A percentile compares a stretch with the other conserved stretches of the same genome.
phyloP scores from a whole-genome alignment of 805 yeast species.

The Yarrowia bubula region DNA sequence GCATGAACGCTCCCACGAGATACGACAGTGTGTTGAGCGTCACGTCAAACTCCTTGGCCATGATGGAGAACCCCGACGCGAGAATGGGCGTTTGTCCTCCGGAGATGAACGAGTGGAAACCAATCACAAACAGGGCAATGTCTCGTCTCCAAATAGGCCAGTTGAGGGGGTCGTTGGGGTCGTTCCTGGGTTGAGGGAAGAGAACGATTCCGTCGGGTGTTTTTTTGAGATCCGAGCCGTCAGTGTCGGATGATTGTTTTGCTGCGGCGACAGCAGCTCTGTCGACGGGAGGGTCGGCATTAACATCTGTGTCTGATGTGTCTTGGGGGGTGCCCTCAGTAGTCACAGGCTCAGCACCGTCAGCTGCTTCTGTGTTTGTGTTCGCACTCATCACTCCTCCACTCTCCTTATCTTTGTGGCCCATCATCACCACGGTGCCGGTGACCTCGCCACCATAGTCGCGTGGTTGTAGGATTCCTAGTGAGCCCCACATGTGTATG shows the following conservation, averaged over 20 bases:
- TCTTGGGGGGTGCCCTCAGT: not conserved
- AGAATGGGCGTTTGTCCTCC: constrained; percentile 63
- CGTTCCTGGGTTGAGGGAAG: constrained; percentile 61
- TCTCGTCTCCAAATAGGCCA: constrained; percentile 65
- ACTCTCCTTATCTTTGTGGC: not conserved
- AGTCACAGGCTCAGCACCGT: constrained; percentile 28
- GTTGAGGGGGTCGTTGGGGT: constrained; percentile 63
- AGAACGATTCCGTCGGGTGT: constrained; percentile 51
- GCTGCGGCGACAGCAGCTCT: constrained; percentile 25
- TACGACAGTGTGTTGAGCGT: constrained; percentile 48
- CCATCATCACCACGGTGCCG: constrained; percentile 42
- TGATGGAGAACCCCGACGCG: constrained; percentile 52
- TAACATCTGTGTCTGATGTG: constrained; percentile 15
- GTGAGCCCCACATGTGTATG: constrained; percentile 19
- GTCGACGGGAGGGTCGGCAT: not conserved
- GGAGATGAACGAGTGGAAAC: constrained; percentile 56
- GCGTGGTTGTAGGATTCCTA: constrained; percentile 47
- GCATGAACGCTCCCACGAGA: constrained; percentile 59
- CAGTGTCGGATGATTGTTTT: constrained; percentile 27
- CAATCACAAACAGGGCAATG: constrained; percentile 51
- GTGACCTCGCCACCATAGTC: constrained; percentile 43
- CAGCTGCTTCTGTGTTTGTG: not conserved
- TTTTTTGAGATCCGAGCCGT: constrained; percentile 42
- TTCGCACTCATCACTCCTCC: not conserved
- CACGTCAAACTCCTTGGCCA: constrained; percentile 47